Conservation (phyloP, 805 yeast genomes). For the Yamadazyma paraphyllophila region DNA sequence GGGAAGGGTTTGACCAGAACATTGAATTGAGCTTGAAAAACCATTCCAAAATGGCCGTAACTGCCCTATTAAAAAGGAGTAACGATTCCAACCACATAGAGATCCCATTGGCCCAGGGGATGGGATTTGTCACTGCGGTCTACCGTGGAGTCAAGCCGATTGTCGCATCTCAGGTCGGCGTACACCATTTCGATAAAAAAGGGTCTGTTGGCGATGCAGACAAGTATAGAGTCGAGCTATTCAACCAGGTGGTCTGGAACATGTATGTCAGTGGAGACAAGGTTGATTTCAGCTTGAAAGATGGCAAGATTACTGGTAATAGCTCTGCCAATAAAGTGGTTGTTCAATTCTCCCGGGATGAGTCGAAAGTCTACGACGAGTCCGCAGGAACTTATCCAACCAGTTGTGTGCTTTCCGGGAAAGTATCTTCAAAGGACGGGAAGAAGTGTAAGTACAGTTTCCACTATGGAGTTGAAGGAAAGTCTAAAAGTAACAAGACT, state of each 20-base stretch:
- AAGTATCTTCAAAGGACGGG: slow-evolving; percentile 15
- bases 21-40: slow-evolving; percentile 21
- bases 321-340: slow-evolving; percentile 40
- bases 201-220: slow-evolving; percentile 36
- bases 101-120: slow-evolving; percentile 68
- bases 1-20: slow-evolving; percentile 20
- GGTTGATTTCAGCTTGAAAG: slow-evolving; percentile 23
- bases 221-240: slow-evolving; percentile 54
- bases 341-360: slow-evolving; percentile 60
- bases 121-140: slow-evolving; percentile 70
- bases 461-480: slow-evolving; percentile 27
- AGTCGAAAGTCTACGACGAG: slow-evolving; percentile 29
- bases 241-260: slow-evolving; percentile 64
- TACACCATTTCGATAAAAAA: slow-evolving; percentile 45
- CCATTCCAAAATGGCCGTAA: slow-evolving; percentile 33
- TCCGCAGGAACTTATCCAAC: slow-evolving; percentile 33
- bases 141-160: slow-evolving; percentile 53
- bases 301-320: slow-evolving; percentile 45
- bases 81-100: slow-evolving; percentile 27
- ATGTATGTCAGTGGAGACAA: slow-evolving; percentile 49
- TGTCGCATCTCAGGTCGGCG: slow-evolving; percentile 62
- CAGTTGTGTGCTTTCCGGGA: slow-evolving; percentile 17
- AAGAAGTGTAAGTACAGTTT: slow-evolving; percentile 28
- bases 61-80: slow-evolving; percentile 16
- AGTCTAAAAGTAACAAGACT: slow-evolving; percentile 23